These are phyloP conservation scores for Blepharisma stoltei DNA, from an alignment of 73 alveolate species.

Conservation along the genomic window DNA sequence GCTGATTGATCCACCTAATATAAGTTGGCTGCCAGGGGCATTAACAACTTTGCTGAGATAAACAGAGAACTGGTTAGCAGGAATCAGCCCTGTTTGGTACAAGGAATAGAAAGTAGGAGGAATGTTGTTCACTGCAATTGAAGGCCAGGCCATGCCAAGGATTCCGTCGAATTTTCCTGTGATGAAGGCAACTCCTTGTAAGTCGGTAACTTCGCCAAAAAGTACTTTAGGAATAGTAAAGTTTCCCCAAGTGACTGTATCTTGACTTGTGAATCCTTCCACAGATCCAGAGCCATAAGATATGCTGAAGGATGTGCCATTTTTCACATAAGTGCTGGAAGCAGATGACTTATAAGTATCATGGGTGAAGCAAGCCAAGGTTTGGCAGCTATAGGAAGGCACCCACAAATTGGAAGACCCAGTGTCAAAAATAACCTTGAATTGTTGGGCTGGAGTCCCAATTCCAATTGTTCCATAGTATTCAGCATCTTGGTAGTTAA, in stretches of 20 bases:
- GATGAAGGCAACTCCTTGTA: conserved; percentile 62
- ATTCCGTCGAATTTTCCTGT: conserved; percentile 65
- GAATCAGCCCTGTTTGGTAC: conserved; percentile 47
- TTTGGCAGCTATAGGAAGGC: conserved; percentile 46
- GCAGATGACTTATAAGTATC: conserved; percentile 34
- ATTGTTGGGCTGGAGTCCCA: conserved; percentile 60
- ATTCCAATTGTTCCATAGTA: conserved; percentile 51
- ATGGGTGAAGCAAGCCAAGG: conserved; percentile 40
- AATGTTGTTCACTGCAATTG: conserved; percentile 54
- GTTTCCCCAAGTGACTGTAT: conserved; percentile 59
- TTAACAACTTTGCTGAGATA: conserved; percentile 42
- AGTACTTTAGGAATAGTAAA: conserved; percentile 38
- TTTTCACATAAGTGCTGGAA: conserved; percentile 5
- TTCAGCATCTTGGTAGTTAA: conserved; percentile 36
- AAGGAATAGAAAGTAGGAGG: conserved; percentile 58
- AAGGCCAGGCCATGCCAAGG: conserved; percentile 69
- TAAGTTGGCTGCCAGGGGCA: conserved; percentile 48
- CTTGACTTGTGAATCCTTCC: conserved; percentile 51
- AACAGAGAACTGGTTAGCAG: conserved; percentile 60
- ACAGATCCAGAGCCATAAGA: conserved; percentile 65
- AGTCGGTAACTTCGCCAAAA: conserved; percentile 64
- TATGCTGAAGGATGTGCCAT: conserved; percentile 37
- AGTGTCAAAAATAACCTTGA: conserved; percentile 73
- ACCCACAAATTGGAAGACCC: conserved; percentile 65
- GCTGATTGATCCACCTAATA: conserved; percentile 68